A percentile compares a stretch with the other conserved stretches of the same genome.
Conservation (phyloP, 2,329 filamentous ascomycete genomes). For the Emergomyces orientalis region DNA sequence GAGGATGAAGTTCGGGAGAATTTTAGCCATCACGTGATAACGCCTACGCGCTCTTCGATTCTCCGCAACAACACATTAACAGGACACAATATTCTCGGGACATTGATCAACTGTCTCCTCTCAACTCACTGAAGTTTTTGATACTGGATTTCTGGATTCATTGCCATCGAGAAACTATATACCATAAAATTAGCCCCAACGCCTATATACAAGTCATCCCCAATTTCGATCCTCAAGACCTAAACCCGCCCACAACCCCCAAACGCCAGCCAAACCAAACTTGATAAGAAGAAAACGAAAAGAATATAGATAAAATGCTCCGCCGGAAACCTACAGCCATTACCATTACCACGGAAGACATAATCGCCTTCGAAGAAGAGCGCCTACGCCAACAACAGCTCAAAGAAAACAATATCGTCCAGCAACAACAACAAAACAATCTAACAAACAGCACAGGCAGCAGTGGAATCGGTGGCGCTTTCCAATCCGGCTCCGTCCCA, state of each 20-base stretch:
- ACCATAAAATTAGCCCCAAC: neutral
- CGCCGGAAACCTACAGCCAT: slow-evolving; percentile 45
- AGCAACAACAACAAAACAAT: slow-evolving; percentile 12
- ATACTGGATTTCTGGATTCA: neutral
- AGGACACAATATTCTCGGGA: neutral
- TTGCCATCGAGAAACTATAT: neutral
- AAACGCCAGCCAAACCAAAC: neutral
- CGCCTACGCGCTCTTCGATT: no score
- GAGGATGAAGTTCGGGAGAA: neutral
- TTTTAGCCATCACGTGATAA: slow-evolving; percentile 2
- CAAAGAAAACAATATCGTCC: slow-evolving; percentile 14
- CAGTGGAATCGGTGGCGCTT: slow-evolving; percentile 7
- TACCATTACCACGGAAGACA: slow-evolving; percentile 41
- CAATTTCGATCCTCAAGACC: neutral
- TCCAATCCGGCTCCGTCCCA: slow-evolving; percentile 17
- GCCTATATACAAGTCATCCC: neutral
- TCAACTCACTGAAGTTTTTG: neutral
- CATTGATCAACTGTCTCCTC: neutral
- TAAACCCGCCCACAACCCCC: neutral
- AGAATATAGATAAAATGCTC: slow-evolving; percentile 30
- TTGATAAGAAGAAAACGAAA: neutral
- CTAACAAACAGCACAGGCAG: slow-evolving; percentile 14
- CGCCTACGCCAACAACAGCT: slow-evolving; percentile 23
- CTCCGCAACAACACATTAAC: neutral
- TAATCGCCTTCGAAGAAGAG: slow-evolving; percentile 39